Evolutionary conservation across 31 red algal genomes (phyloP).

Genomic region (Porphyra umbilicalis): DNA sequence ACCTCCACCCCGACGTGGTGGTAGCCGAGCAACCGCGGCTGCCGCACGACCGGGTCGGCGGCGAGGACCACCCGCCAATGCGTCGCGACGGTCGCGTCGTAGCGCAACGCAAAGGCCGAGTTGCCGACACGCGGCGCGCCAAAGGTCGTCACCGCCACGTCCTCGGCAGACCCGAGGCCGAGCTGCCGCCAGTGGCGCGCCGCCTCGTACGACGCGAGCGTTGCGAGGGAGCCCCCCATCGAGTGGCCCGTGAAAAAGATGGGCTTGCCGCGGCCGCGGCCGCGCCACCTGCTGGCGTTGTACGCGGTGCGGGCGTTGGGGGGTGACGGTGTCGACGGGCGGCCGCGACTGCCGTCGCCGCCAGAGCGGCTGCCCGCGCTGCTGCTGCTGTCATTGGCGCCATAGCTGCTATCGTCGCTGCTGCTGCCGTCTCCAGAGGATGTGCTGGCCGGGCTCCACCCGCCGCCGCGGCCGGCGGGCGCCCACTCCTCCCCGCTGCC

Average conservation of each 20-base stretch:
- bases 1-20: constrained; percentile 62
- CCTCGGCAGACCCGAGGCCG: constrained; percentile 36
- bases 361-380: not conserved
- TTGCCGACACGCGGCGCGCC: constrained; percentile 65
- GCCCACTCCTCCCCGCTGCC: not conserved
- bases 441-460: no score
- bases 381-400: not conserved
- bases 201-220: constrained; percentile 55
- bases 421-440: not conserved
- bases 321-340: not conserved
- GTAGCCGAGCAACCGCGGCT: constrained; percentile 34
- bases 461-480: not conserved
- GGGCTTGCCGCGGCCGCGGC: constrained; percentile 14
- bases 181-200: constrained; percentile 50
- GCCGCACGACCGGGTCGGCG: constrained; percentile 31
- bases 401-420: not conserved
- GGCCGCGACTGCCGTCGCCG: not conserved
- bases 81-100: constrained; percentile 47
- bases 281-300: not conserved
- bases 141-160: constrained; percentile 59
- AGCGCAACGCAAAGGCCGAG: constrained; percentile 44
- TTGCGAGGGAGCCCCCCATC: constrained; percentile 52
- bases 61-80: constrained; percentile 68
- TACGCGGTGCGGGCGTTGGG: not conserved
- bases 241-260: constrained; percentile 67